phyloP scores from a whole-genome alignment of 495 filamentous ascomycete genomes.

The Apodospora peruviana region DNA sequence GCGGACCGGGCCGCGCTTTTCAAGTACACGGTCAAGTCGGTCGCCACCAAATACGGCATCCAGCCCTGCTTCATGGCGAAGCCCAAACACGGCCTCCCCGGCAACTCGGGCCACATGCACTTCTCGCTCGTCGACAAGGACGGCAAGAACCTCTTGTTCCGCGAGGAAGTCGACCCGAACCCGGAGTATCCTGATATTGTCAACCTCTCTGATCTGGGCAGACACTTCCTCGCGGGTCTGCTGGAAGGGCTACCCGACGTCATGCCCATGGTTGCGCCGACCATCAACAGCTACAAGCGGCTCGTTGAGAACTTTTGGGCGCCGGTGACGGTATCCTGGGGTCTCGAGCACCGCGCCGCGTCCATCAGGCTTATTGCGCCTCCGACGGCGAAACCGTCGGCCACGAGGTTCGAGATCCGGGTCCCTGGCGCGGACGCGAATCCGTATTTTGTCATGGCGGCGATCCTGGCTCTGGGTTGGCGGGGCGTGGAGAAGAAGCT shows the following conservation, averaged over 20 bases:
- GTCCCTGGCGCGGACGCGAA: conserved; percentile 90
- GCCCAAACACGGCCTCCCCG: conserved; percentile 79
- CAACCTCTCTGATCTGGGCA: conserved; percentile 77
- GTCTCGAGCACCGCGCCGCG: conserved; percentile 88
- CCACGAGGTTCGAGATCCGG: conserved; percentile 87
- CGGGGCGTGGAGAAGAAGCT: conserved; percentile 87
- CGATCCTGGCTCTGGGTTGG: conserved; percentile 80
- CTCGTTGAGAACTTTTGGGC: conserved; percentile 99
- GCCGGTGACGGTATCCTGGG: conserved; percentile 95
- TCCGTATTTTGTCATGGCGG: conserved; percentile 79
- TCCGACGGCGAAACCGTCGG: conserved; percentile 72
- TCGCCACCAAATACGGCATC: conserved; percentile 80
- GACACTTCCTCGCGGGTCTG: conserved; percentile 90
- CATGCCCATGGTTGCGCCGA: conserved; percentile 92
- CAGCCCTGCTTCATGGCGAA: conserved; percentile 99
- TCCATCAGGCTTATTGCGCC: conserved; percentile 86
- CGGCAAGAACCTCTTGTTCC: conserved; percentile 74
- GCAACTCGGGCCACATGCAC: conserved; percentile 94
- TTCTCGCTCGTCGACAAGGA: conserved; percentile 67
- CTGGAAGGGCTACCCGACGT: conserved; percentile 86
- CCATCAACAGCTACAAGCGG: conserved; percentile 94
- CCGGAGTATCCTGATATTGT: conserved; percentile 68
- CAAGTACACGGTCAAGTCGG: conserved; percentile 88
- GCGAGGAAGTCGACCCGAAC: conserved; percentile 61
- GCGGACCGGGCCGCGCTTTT: conserved; percentile 88